Conservation (phyloP, 352 stramenopile genomes). For the Stramenopiles sp. region DNA sequence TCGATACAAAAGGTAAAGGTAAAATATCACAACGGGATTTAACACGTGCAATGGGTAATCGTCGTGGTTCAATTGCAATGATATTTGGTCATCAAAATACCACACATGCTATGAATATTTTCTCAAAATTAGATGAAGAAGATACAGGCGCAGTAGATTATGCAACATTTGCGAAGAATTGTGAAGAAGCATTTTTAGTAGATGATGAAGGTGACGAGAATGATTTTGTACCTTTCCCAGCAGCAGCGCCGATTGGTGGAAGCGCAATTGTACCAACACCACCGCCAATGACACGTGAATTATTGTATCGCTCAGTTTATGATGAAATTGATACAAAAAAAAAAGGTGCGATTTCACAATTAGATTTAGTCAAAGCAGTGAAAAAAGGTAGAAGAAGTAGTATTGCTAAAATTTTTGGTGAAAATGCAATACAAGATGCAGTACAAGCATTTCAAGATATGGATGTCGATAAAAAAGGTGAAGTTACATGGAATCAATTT, state of each 20-base stretch:
- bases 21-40: not conserved
- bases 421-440: not conserved
- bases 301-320: conserved; percentile 2
- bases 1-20: not conserved
- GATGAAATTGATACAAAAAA: conserved; percentile 4
- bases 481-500: conserved; percentile 7
- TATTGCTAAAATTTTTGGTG: conserved; percentile 4
- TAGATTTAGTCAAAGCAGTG: not conserved
- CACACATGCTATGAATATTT: not conserved
- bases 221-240: not conserved
- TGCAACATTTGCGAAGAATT: not conserved
- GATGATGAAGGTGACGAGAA: not conserved
- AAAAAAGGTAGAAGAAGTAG: not conserved
- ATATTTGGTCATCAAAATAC: conserved; percentile 8
- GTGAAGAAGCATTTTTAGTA: not conserved
- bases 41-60: not conserved
- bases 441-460: conserved; percentile 2
- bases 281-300: not conserved
- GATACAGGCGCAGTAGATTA: not conserved
- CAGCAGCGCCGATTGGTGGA: not conserved
- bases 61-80: not conserved
- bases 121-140: conserved; percentile 1
- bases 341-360: not conserved
- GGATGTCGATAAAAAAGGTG: not conserved
- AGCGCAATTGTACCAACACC: not conserved